Percentiles rank a stretch among this genome's conserved stretches.
These are phyloP conservation scores for Ostreobium quekettii DNA, from an alignment of 139 green algal species.

Conservation along the genomic window DNA sequence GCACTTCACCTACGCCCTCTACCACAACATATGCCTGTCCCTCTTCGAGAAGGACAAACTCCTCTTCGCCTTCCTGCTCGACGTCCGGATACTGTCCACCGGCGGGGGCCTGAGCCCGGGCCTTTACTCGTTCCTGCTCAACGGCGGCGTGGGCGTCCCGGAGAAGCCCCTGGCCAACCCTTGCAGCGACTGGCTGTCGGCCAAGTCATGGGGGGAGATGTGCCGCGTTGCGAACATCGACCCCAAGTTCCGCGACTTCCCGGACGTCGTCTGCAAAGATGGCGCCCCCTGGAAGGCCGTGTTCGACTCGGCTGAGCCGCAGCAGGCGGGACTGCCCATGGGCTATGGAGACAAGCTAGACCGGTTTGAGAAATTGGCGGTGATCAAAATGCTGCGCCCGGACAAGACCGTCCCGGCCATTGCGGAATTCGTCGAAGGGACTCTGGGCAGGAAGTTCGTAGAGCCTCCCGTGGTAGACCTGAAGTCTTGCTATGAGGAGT, in stretches of 20 bases:
- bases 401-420: constrained; percentile 44
- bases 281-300: constrained; percentile 17
- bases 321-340: constrained; percentile 21
- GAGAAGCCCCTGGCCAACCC: constrained; percentile 17
- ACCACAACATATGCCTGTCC: constrained; percentile 24
- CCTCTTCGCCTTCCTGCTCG: constrained; percentile 64
- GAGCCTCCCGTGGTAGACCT: constrained; percentile 53
- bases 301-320: constrained; percentile 16
- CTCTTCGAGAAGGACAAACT: constrained; percentile 72
- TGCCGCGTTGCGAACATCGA: constrained; percentile 28
- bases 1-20: constrained; percentile 18
- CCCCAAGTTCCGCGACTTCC: constrained; percentile 20
- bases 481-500: constrained; percentile 41
- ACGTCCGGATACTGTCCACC: background rate
- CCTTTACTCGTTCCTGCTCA: background rate
- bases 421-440: constrained; percentile 35
- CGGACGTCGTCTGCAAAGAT: constrained; percentile 19
- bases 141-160: constrained; percentile 28
- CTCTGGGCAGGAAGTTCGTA: constrained; percentile 40
- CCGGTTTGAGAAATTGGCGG: constrained; percentile 13
- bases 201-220: constrained; percentile 50
- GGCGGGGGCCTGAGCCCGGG: background rate
- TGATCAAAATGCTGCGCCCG: constrained; percentile 28
- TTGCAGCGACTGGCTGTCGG: constrained; percentile 28
- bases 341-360: constrained; percentile 16